Evolutionary conservation across 2,329 filamentous ascomycete genomes (phyloP).

Genomic region (Hymenoscyphus albidus): DNA sequence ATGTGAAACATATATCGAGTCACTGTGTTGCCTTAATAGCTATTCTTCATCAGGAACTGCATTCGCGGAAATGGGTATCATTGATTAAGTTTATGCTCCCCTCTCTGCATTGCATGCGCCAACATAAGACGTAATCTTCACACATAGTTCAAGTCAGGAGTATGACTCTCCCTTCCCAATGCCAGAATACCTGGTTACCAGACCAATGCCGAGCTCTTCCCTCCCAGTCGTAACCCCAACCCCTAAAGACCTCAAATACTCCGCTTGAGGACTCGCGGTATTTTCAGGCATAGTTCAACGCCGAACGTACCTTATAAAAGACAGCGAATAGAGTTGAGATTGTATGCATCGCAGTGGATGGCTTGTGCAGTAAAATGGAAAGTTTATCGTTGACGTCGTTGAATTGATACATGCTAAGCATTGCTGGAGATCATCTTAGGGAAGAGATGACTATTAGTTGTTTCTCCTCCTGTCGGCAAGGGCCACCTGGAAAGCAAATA

Average conservation of each 20-base stretch:
- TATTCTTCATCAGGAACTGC: neutral
- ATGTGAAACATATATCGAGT: neutral
- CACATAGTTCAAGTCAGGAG: neutral
- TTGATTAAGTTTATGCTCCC: neutral
- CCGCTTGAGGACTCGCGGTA: neutral
- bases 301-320: neutral
- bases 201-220: neutral
- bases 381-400: constrained; percentile 5
- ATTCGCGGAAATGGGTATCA: constrained; percentile 6
- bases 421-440: neutral
- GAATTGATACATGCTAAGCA: neutral
- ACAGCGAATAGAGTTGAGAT: neutral
- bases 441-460: neutral
- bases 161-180: neutral
- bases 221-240: neutral
- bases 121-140: neutral
- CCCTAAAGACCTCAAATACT: neutral
- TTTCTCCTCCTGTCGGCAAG: neutral
- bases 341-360: too few species aligned
- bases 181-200: neutral
- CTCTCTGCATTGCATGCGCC: neutral
- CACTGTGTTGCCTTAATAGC: neutral
- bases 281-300: neutral
- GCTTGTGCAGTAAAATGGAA: neutral
- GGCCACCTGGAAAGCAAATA: neutral